Evolutionary conservation across 2,329 filamentous ascomycete genomes (phyloP).

Genomic region (Curvularia spicifera): DNA sequence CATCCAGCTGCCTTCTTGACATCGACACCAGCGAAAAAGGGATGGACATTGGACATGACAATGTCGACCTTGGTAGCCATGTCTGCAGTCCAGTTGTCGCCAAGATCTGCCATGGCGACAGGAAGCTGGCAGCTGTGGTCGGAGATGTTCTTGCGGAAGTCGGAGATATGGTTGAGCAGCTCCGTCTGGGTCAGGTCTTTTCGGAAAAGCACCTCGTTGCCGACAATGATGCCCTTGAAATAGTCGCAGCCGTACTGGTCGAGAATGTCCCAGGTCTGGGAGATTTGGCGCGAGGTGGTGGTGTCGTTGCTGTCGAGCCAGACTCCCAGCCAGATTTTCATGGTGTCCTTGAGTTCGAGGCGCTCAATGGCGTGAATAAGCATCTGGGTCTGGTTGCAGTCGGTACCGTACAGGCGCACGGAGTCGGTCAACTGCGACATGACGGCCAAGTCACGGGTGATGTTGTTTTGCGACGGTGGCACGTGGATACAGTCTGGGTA

Average conservation of each 20-base stretch:
- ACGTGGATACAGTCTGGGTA: conserved; percentile 81
- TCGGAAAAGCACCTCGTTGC: conserved; percentile 68
- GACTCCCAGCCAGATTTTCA: conserved; percentile 94
- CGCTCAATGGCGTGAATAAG: conserved; percentile 80
- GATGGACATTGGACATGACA: conserved; percentile 96
- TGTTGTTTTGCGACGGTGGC: conserved; percentile 89
- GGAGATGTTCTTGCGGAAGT: conserved; percentile 73
- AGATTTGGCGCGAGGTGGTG: conserved; percentile 81
- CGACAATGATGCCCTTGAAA: conserved; percentile 68
- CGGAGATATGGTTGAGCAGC: conserved; percentile 68
- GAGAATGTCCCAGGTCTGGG: conserved; percentile 83
- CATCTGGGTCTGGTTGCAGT: conserved; percentile 98
- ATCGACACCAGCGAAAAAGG: conserved; percentile 85
- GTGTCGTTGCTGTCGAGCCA: conserved; percentile 87
- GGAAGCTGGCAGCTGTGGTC: conserved; percentile 71
- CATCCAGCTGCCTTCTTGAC: conserved; percentile 73
- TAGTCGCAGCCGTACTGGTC: conserved; percentile 62
- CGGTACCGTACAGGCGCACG: conserved; percentile 88
- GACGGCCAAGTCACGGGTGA: conserved; percentile 89
- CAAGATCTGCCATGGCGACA: conserved; percentile 86
- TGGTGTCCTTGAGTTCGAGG: conserved; percentile 69
- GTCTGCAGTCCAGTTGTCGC: conserved; percentile 79
- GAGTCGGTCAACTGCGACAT: conserved; percentile 88
- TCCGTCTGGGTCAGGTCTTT: conserved; percentile 69
- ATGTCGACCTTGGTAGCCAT: conserved; percentile 78